A percentile compares a stretch with the other conserved stretches of the same genome.
These are phyloP conservation scores for Diaporthe sp. DNA, from an alignment of 2,329 filamentous ascomycete species.

Conservation along the genomic window DNA sequence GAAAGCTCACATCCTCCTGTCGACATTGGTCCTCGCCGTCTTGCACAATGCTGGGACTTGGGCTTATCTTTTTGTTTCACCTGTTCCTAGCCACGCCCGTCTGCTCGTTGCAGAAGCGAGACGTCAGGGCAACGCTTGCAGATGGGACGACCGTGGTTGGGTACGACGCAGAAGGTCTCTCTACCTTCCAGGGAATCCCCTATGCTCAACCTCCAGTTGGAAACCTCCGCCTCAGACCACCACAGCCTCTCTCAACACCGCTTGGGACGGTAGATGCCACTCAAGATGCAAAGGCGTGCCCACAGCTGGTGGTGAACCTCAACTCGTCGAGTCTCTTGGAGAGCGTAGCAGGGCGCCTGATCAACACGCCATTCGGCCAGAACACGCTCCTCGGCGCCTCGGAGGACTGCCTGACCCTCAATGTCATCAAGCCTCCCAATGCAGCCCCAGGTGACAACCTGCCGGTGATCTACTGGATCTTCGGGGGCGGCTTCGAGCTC, in stretches of 20 bases:
- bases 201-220: conserved; percentile 33
- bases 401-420: conserved; percentile 67
- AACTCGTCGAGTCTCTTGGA: conserved; percentile 28
- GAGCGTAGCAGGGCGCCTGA: conserved; percentile 10
- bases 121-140: conserved; percentile 27
- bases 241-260: conserved; percentile 20
- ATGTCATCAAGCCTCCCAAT: conserved; percentile 61
- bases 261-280: conserved; percentile 25
- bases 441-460: conserved; percentile 58
- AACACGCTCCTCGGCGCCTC: conserved; percentile 51
- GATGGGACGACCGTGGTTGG: conserved; percentile 27
- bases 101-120: conserved; percentile 20
- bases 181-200: conserved; percentile 30
- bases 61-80: neutral
- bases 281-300: conserved; percentile 12
- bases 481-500: conserved; percentile 64
- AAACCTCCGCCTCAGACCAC: conserved; percentile 25
- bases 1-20: neutral
- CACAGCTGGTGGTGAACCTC: conserved; percentile 28
- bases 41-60: neutral
- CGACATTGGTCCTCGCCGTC: neutral
- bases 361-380: conserved; percentile 25
- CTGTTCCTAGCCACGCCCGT: neutral
- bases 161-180: conserved; percentile 25
- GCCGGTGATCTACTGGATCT: conserved; percentile 71